Evolutionary conservation across 1,139 yeast species (phyloP).

Genomic region (Dujonia santamariae): DNA sequence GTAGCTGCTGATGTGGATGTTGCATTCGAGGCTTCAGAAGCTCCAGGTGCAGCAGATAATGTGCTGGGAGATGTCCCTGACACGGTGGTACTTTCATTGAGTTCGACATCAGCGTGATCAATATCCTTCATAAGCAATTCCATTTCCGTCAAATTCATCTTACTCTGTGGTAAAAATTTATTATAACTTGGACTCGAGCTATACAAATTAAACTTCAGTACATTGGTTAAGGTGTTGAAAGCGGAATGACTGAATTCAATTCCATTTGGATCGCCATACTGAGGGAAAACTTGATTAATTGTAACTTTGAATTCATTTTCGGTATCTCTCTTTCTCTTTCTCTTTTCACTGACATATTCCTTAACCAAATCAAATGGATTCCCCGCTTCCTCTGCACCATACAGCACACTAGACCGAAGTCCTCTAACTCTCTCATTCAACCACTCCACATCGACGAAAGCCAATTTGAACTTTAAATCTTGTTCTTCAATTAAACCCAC

Average conservation of each 20-base stretch:
- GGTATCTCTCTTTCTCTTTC: slow-evolving; percentile 1
- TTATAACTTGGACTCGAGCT: slow-evolving; percentile 19
- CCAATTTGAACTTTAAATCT: slow-evolving; percentile 21
- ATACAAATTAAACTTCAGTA: slow-evolving; percentile 37
- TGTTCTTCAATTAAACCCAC: slow-evolving; percentile 18
- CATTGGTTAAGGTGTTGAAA: slow-evolving; percentile 33
- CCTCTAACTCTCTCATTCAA: too few relatives aligned
- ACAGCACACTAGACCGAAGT: too few relatives aligned
- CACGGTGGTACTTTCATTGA: slow-evolving; percentile 13
- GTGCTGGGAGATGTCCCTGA: not conserved
- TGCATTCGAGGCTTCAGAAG: not conserved
- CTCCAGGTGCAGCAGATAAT: slow-evolving; percentile 1
- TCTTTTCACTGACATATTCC: not conserved
- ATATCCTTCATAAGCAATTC: slow-evolving; percentile 28
- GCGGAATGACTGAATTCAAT: slow-evolving; percentile 26
- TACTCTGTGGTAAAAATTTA: slow-evolving; percentile 26
- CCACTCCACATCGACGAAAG: slow-evolving; percentile 25
- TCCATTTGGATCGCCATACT: slow-evolving; percentile 26
- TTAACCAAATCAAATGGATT: slow-evolving; percentile 1
- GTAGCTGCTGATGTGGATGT: slow-evolving; percentile 1
- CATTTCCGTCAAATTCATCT: slow-evolving; percentile 28
- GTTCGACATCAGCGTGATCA: slow-evolving; percentile 25
- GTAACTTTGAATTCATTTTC: slow-evolving; percentile 27
- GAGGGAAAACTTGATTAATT: slow-evolving; percentile 41
- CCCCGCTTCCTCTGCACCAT: not conserved